These are phyloP conservation scores for Myriosclerotinia duriaeana DNA, from an alignment of 2,329 filamentous ascomycete species.

Conservation along the genomic window DNA sequence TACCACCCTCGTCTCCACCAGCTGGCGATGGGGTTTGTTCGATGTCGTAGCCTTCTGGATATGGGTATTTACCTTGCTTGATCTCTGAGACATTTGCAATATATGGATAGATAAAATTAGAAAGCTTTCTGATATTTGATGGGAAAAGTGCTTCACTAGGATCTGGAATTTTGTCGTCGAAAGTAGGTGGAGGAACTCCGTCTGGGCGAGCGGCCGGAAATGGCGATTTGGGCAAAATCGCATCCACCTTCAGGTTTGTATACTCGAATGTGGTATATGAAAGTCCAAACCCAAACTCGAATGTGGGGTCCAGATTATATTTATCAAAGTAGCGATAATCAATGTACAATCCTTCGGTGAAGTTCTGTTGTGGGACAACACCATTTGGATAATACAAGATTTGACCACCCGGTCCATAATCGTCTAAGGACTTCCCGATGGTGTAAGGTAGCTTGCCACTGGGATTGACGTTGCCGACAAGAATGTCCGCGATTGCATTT, in stretches of 20 bases:
- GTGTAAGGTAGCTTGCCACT: slow-evolving; percentile 73
- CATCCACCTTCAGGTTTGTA: slow-evolving; percentile 47
- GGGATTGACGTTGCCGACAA: too few species aligned
- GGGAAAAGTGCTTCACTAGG: slow-evolving; percentile 57
- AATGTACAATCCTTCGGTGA: slow-evolving; percentile 78
- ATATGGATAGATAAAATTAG: slow-evolving; percentile 69
- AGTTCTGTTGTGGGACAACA: slow-evolving; percentile 76
- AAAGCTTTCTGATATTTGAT: slow-evolving; percentile 53
- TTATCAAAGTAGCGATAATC: slow-evolving; percentile 92
- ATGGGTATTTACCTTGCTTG: slow-evolving; percentile 44
- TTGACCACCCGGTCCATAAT: slow-evolving; percentile 73
- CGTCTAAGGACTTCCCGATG: slow-evolving; percentile 68
- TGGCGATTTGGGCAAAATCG: slow-evolving; percentile 43
- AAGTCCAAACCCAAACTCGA: slow-evolving; percentile 83
- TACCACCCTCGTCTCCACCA: slow-evolving; percentile 61
- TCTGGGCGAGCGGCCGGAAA: slow-evolving; percentile 42
- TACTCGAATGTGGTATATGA: slow-evolving; percentile 65
- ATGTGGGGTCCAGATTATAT: slow-evolving; percentile 69
- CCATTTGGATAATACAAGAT: slow-evolving; percentile 69
- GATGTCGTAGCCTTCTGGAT: slow-evolving; percentile 49
- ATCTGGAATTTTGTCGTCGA: slow-evolving; percentile 51
- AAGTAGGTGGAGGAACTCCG: slow-evolving; percentile 48
- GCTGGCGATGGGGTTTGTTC: slow-evolving; percentile 53
- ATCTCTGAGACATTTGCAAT: slow-evolving; percentile 40
- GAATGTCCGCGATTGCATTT: slow-evolving; percentile 52